Evolutionary conservation across 2,329 filamentous ascomycete genomes (phyloP).

Genomic region (Amauroascus verrucosus): DNA sequence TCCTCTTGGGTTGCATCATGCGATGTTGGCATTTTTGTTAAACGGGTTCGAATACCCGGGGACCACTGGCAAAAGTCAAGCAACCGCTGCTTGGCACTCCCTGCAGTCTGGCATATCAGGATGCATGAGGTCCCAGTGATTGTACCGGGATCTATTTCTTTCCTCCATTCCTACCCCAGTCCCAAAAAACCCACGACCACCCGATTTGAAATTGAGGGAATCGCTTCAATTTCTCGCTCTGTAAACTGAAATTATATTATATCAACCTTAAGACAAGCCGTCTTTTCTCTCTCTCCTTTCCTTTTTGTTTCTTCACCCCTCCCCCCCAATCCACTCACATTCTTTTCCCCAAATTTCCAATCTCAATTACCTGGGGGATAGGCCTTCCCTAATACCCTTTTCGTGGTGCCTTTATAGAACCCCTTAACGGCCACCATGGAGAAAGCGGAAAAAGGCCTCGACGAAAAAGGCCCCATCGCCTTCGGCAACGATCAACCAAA

Average conservation of each 20-base stretch:
- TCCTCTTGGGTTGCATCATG: constrained; percentile 2
- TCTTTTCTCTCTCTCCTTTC: neutral
- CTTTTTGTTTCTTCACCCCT: neutral
- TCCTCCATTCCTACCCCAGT: neutral
- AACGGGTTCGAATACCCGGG: neutral
- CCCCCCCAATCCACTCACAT: neutral
- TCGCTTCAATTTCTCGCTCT: neutral
- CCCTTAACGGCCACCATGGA: constrained; percentile 7
- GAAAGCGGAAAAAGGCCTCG: constrained; percentile 8
- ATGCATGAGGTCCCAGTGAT: neutral
- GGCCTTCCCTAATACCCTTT: neutral
- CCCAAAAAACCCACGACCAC: neutral
- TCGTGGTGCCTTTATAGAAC: neutral
- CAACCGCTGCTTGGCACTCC: neutral
- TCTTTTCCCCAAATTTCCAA: neutral
- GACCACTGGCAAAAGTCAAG: neutral
- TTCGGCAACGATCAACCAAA: neutral
- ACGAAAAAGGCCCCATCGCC: constrained; percentile 5
- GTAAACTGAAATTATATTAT: neutral
- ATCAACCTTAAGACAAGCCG: neutral
- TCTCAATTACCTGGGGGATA: neutral
- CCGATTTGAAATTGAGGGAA: neutral
- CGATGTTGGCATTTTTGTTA: neutral
- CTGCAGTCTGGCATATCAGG: neutral
- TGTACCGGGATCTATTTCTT: neutral